Conservation (phyloP, 768 basidiomycete genomes). For the Crucibulum laeve region DNA sequence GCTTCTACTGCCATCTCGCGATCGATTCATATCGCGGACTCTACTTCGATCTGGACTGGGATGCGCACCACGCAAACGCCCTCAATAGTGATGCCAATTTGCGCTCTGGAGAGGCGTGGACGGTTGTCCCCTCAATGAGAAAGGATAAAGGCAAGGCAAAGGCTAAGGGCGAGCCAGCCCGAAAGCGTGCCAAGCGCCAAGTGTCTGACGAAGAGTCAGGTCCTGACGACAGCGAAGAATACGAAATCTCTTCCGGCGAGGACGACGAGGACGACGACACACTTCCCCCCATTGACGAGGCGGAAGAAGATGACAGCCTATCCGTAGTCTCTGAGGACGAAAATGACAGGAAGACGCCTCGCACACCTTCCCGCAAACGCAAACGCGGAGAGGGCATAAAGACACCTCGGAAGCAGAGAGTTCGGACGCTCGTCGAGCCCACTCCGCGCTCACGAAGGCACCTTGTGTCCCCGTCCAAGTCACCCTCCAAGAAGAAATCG, state of each 20-base stretch:
- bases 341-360: conserved; percentile 24
- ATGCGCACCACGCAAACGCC: conserved; percentile 36
- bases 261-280: conserved; percentile 17
- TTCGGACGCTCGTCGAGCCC: conserved; percentile 47
- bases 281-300: conserved; percentile 10
- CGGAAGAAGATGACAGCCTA: conserved; percentile 10
- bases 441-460: conserved; percentile 75
- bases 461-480: conserved; percentile 27
- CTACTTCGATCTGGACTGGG: conserved; percentile 63
- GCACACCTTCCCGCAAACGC: conserved; percentile 54
- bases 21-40: conserved; percentile 54
- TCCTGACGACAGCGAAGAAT: conserved; percentile 13
- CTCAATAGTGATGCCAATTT: conserved; percentile 24
- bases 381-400: conserved; percentile 27
- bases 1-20: conserved; percentile 56
- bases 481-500: conserved; percentile 24
- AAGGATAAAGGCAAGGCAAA: conserved; percentile 11
- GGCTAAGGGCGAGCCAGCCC: conserved; percentile 15
- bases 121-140: conserved; percentile 22
- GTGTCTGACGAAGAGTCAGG: conserved; percentile 10
- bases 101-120: conserved; percentile 43
- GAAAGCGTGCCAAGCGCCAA: conserved; percentile 16
- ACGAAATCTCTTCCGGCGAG: conserved; percentile 12
- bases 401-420: conserved; percentile 25
- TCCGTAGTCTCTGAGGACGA: conserved; percentile 21